These are phyloP conservation scores for Colletotrichum sp. DNA, from an alignment of 2,329 filamentous ascomycete genomes.

Conservation along the genomic window DNA sequence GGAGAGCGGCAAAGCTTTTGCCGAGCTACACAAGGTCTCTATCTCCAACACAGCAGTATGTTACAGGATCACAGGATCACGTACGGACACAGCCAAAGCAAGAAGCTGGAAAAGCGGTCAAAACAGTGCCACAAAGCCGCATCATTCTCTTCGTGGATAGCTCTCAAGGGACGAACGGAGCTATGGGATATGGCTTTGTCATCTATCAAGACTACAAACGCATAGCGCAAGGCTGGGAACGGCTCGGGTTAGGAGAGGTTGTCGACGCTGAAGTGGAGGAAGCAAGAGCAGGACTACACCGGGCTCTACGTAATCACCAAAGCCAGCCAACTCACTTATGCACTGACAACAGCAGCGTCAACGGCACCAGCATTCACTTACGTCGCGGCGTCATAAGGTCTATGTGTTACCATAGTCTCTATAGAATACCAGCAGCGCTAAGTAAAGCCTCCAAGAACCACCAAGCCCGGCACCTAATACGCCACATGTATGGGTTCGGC, in stretches of 20 bases:
- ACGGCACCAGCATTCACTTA: too few relatives aligned
- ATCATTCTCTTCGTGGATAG: not conserved
- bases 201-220: not conserved
- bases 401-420: too few relatives aligned
- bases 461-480: too few relatives aligned
- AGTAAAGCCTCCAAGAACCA: too few relatives aligned
- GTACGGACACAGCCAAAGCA: not conserved
- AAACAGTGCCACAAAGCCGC: not conserved
- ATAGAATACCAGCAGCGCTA: too few relatives aligned
- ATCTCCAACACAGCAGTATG: not conserved
- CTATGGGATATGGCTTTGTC: not conserved
- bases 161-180: not conserved
- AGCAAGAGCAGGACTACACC: not conserved
- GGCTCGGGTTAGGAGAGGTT: not conserved
- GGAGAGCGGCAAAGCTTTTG: not conserved
- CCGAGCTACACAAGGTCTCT: not conserved
- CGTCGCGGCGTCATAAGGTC: too few relatives aligned
- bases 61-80: not conserved
- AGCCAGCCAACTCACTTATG: not conserved
- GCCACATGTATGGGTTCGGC: too few relatives aligned
- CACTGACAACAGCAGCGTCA: not conserved
- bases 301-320: not conserved
- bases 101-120: not conserved
- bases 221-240: not conserved
- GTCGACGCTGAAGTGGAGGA: fast-evolving